Evolutionary conservation across 768 basidiomycete genomes (phyloP).

Genomic region (Trametes sanguinea): DNA sequence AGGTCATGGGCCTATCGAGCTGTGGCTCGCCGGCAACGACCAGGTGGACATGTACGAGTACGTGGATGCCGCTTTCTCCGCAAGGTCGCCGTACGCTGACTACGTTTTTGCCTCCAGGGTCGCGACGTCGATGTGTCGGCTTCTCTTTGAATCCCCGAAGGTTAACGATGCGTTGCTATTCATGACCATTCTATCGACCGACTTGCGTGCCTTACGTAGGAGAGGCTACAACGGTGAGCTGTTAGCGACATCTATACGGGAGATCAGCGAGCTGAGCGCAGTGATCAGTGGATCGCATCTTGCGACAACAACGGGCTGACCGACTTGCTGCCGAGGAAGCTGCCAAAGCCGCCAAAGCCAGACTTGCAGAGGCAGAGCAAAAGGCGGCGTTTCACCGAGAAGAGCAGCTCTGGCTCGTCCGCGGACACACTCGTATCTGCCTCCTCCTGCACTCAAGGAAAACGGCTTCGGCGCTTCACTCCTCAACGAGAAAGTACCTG

Average conservation of each 20-base stretch:
- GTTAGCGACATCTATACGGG: slow-evolving; percentile 18
- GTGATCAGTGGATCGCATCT: slow-evolving; percentile 78
- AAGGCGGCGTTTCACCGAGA: no score
- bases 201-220: slow-evolving; percentile 75
- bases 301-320: slow-evolving; percentile 79
- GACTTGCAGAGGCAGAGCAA: not conserved
- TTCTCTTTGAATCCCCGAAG: slow-evolving; percentile 76
- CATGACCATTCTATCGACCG: slow-evolving; percentile 92
- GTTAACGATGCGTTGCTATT: slow-evolving; percentile 88
- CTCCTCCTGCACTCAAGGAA: not conserved
- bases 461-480: not conserved
- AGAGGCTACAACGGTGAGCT: slow-evolving; percentile 81
- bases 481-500: not conserved
- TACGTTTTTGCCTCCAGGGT: slow-evolving; percentile 52
- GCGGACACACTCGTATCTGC: slow-evolving; percentile 5
- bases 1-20: slow-evolving; percentile 60
- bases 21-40: slow-evolving; percentile 76
- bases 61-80: slow-evolving; percentile 35
- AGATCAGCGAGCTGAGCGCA: slow-evolving; percentile 22
- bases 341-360: slow-evolving; percentile 38
- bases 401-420: not conserved
- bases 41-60: slow-evolving; percentile 92
- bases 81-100: not conserved
- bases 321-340: slow-evolving; percentile 54
- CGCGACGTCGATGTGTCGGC: slow-evolving; percentile 77